Evolutionary conservation across 1,284 basidiomycete genomes (phyloP).

Genomic region (Cutaneotrichosporon cutaneum): DNA sequence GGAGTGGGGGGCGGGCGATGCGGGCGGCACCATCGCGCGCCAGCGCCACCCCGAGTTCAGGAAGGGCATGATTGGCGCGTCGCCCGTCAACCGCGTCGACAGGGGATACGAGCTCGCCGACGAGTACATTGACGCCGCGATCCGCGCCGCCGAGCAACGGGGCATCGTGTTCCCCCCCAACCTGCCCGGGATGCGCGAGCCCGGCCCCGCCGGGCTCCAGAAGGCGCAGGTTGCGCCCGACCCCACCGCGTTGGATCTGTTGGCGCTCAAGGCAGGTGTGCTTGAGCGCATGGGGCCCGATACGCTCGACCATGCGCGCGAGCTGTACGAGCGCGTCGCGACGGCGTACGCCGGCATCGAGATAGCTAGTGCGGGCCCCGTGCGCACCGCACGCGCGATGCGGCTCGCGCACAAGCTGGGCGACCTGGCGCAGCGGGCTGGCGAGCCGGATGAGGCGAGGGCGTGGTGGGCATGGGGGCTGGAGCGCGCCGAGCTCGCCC

Average conservation of each 20-base stretch:
- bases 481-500: conserved; percentile 26
- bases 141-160: conserved; percentile 33
- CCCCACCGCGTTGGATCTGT: conserved; percentile 61
- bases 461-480: conserved; percentile 51
- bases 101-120: conserved; percentile 50
- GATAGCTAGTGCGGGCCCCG: background rate
- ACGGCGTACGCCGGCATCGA: conserved; percentile 10
- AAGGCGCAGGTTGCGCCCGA: conserved; percentile 16
- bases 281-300: conserved; percentile 67
- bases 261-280: conserved; percentile 63
- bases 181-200: conserved; percentile 23
- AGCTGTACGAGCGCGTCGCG: conserved; percentile 63
- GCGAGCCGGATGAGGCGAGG: conserved; percentile 34
- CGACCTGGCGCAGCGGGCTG: conserved; percentile 39
- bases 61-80: conserved; percentile 35
- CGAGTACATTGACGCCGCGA: conserved; percentile 45
- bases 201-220: conserved; percentile 22
- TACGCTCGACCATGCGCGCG: conserved; percentile 61
- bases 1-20: conserved; percentile 65
- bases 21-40: conserved; percentile 25
- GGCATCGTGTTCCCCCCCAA: conserved; percentile 44
- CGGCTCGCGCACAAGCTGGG: conserved; percentile 49
- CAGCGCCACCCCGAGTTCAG: conserved; percentile 32
- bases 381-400: conserved; percentile 31
- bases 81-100: conserved; percentile 32